Evolutionary conservation across 2,329 filamentous ascomycete species (phyloP), one percentile per base, ranked within the genome.

Genomic region (Hypocreales sp.): DNA sequence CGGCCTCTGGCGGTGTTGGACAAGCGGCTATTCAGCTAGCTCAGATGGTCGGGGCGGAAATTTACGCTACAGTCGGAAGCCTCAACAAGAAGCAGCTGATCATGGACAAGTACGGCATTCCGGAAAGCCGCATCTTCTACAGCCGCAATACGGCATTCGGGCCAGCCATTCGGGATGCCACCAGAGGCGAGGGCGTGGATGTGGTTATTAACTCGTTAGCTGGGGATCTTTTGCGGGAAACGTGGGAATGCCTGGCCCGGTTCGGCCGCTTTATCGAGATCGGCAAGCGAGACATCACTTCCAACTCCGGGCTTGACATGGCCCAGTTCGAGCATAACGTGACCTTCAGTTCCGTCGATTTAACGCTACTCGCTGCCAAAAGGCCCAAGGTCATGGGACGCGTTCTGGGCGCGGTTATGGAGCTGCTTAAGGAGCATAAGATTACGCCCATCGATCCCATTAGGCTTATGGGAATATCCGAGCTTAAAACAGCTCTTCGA

Each of bases 161-260:
- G 1, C 25, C 31, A 3, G 26, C 31, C 15, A 6, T 35, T n/a
- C 20, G 31, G 16, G 27, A 38, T 14, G 37, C 35, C 2, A 57
- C 53, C 1, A 30, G 33, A 1, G 66, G 64, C 9, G 48, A 40
- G 4, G 79, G 79, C 8, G 76, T 76, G 2, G 79, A 86, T 48
- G 71, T 72, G 1, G 75, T 79, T 10, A 73, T 86, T 39, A 54
- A 62, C 39, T 60, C 55, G 0, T 44, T 63, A 1, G 38, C 51
- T 3, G 60, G 59, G 1, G 58, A 62, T 11, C 39, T 46, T 1
- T 37, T 61, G 3, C 45, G 47, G 4, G 53, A 56, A 22, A 55
- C 58, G 0, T 62, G 53, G 56, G 45, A 48, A 4, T 59, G 53
- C 26, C 40, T 67, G 12, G 53, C 54, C 24, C 46, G 45, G 11